Percentiles rank a stretch among this genome's conserved stretches.
These are phyloP conservation scores for Suillus placidus DNA, from an alignment of 768 basidiomycete genomes.

Conservation along the genomic window DNA sequence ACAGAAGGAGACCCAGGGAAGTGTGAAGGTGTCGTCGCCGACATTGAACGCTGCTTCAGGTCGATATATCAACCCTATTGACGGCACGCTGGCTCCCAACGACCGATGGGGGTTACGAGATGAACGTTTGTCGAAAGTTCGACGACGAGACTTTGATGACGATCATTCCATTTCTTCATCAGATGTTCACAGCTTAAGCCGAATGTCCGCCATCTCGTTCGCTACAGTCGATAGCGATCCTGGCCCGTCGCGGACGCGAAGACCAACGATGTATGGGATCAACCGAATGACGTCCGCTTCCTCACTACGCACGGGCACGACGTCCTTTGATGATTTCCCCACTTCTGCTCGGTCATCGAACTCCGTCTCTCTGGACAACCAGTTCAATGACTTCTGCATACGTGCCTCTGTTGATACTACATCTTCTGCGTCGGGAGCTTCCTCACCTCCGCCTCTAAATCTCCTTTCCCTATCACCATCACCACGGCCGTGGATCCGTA, in stretches of 20 bases:
- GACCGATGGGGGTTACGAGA: constrained; percentile 54
- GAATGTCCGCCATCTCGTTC: constrained; percentile 79
- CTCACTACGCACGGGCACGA: constrained; percentile 57
- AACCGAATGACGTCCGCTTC: constrained; percentile 78
- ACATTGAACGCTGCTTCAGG: constrained; percentile 67
- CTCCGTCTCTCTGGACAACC: constrained; percentile 76
- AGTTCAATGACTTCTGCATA: constrained; percentile 74
- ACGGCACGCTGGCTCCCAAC: constrained; percentile 36
- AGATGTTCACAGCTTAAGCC: constrained; percentile 75
- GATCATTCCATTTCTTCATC: constrained; percentile 92
- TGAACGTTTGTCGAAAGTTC: constrained; percentile 73
- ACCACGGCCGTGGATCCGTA: constrained; percentile 55
- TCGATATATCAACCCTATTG: constrained; percentile 47
- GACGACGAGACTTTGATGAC: constrained; percentile 84
- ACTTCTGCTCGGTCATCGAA: constrained; percentile 78
- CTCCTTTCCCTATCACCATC: constrained; percentile 72
- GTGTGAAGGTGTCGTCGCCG: constrained; percentile 43
- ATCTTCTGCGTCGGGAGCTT: constrained; percentile 58
- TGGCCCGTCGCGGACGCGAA: constrained; percentile 69
- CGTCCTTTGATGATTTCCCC: constrained; percentile 74
- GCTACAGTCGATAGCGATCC: constrained; percentile 87
- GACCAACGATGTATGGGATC: constrained; percentile 64
- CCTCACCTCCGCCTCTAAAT: constrained; percentile 80
- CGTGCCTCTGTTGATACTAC: constrained; percentile 69
- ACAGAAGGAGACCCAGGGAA: constrained; percentile 50